Evolutionary conservation across 2,329 filamentous ascomycete species (phyloP), one percentile per base, ranked within the genome.

Genomic region (Botrytis fragariae): DNA sequence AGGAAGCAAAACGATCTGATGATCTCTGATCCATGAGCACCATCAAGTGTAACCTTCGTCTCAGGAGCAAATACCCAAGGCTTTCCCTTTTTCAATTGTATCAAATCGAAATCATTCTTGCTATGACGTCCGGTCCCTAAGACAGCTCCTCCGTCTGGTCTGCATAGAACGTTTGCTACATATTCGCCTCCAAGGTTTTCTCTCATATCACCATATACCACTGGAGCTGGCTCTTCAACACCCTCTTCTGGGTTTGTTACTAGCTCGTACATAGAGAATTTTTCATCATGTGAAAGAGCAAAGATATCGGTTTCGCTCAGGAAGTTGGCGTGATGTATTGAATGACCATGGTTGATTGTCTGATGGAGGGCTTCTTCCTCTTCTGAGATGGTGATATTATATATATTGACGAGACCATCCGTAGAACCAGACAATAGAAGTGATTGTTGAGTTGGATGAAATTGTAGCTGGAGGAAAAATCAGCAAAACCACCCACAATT

Each of bases 361-460:
- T 94, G 92, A 74, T 92, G 85, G 32, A 94, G 84, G 1, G 93
- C 90, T 64, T 95, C 93, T 79, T 95, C 93, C 82, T 95, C 93
- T 77, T 93, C 91, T 29, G 85, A 82, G 73, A 93, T 86, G 65
- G 86, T 86, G 29, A 89, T 91, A 83, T 96, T 91, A 82, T 92
- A 93, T 63, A 95, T 84, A 79, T 92, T 94, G 78, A 95, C 87
- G 1, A 95, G 87, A 10, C 92, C 92, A 82, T 96, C 93, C 22
- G 92, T 95, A 54, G 92, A 93, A 61, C 92, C 92, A 1, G 92
- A 93, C 18, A 95, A 85, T 9, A 95, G 86, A 25, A 92, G 84
- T 62, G 87, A 85, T 0, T 88, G 85, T 67, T 87, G 84, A 4
- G 82, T 83, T 0, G 90, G 90, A 81, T 93, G 90, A 78, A 90